Base-by-base conservation (phyloP, 2,329 filamentous ascomycete species). In the Apiospora malaysiana region DNA sequence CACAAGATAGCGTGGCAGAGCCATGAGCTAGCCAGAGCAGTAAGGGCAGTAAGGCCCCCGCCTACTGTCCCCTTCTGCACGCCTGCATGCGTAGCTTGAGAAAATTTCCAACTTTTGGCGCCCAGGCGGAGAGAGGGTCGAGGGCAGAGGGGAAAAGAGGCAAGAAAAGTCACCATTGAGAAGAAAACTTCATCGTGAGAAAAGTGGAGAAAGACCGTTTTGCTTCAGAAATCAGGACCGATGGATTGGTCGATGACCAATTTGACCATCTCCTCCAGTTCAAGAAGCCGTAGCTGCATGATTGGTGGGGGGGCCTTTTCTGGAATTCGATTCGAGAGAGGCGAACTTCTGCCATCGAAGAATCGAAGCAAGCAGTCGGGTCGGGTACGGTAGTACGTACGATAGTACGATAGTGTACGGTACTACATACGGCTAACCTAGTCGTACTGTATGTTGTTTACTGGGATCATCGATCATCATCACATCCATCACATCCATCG, bases 71-170 rank as follows among this genome's bases (percentile, higher is more conserved):
- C 49, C 18, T 63, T 63, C 32, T 63, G 32, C 32, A 63, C 27
- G 56, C 56, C 56, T 63, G 56, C 56, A 63, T 63, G 56, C 12
- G 56, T 63, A 63, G 56, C 56, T 23, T 18, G 56, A 63, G 56
- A 63, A 40, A 63, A 40, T 63, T 59, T 40, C 32, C 27, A 40
- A 63, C 56, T 14, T 40, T 40, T 63, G 21, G 56, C 56, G 56
- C 56, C 32, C 32, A 59, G 56, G 27, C 32, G 56, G 56, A 40
- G 56, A 63, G 56, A 45, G 12, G 42, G 42, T 2, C 4, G 5
- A 16, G 12, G 27, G 12, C 5, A 37, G 51, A 59, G 51, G 51
- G 51, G 27, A 16, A 32, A 21, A 21, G 51, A 32, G 51, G 27
- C 18, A 63, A 10, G 18, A 32, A 9, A 14, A 42, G 9, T n/a